A percentile compares a stretch with the other conserved stretches of the same genome.
These are phyloP conservation scores for Themeda triandra DNA, from an alignment of 176 grass and related monocot genomes.

Conservation along the genomic window DNA sequence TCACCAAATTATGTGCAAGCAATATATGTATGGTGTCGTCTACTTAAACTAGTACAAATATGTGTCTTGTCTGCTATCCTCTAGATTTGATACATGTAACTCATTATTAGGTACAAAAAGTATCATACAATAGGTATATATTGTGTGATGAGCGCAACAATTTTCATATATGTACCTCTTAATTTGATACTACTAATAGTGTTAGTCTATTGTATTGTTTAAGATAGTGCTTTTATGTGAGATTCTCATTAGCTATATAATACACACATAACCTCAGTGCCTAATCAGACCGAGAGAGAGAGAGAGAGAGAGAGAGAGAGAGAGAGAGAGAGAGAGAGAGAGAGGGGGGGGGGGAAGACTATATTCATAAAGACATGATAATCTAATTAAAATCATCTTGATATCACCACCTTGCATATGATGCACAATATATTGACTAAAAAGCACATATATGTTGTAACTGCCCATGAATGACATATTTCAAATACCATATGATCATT, in stretches of 20 bases:
- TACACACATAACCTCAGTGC: neutral
- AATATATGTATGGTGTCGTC: too few species aligned
- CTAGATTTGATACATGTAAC: neutral
- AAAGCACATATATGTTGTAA: neutral
- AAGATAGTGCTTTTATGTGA: neutral
- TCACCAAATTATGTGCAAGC: too few species aligned
- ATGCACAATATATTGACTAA: neutral
- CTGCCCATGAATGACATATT: neutral
- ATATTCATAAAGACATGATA: neutral
- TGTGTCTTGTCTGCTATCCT: neutral
- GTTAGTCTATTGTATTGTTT: neutral
- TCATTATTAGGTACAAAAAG: neutral
- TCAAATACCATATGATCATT: neutral
- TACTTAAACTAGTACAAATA: too few species aligned
- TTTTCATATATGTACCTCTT: constrained; percentile 5
- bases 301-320: too few species aligned
- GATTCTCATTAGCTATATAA: neutral
- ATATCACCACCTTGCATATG: neutral
- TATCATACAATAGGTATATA: constrained; percentile 9
- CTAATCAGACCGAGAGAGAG: neutral
- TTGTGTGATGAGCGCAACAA: neutral
- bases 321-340: too few species aligned
- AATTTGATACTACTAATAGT: neutral
- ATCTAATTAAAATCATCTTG: neutral
- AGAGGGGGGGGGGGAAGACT: too few species aligned